Conservation (phyloP, 2,329 filamentous ascomycete genomes). For the Fragosphaeria purpurea region DNA sequence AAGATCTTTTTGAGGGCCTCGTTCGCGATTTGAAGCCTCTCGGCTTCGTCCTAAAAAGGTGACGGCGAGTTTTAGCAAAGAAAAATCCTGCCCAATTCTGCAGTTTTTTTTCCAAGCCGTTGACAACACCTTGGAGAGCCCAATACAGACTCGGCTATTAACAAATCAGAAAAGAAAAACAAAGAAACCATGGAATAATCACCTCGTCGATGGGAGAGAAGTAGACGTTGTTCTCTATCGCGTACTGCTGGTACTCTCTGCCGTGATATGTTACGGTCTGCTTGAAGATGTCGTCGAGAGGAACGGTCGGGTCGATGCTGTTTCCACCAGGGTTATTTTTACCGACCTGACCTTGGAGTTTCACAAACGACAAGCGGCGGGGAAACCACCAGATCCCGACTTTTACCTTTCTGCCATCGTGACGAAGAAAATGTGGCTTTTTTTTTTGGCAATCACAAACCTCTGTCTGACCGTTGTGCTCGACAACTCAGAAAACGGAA, state of each 20-base stretch:
- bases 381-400: background rate
- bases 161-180: background rate
- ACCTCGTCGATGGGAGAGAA: conserved; percentile 65
- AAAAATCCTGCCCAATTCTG: too few relatives aligned
- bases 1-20: conserved; percentile 53
- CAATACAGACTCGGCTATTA: too few relatives aligned
- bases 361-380: background rate
- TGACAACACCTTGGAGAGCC: too few relatives aligned
- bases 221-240: conserved; percentile 54
- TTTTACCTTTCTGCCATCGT: conserved; percentile 10
- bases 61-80: background rate
- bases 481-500: background rate
- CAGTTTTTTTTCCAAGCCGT: background rate
- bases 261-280: conserved; percentile 51
- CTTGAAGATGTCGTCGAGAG: conserved; percentile 48
- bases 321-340: conserved; percentile 11
- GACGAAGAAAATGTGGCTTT: background rate
- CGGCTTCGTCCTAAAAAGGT: conserved; percentile 50
- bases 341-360: background rate
- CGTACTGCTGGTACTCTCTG: conserved; percentile 57
- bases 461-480: too few relatives aligned
- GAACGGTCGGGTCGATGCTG: conserved; percentile 38
- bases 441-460: background rate
- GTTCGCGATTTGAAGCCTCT: conserved; percentile 55
- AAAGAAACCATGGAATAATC: conserved; percentile 15